Percentiles rank a stretch among this genome's conserved stretches.
Conservation (phyloP, 164 flowering plant species). For the Chimonanthus salicifolius region DNA sequence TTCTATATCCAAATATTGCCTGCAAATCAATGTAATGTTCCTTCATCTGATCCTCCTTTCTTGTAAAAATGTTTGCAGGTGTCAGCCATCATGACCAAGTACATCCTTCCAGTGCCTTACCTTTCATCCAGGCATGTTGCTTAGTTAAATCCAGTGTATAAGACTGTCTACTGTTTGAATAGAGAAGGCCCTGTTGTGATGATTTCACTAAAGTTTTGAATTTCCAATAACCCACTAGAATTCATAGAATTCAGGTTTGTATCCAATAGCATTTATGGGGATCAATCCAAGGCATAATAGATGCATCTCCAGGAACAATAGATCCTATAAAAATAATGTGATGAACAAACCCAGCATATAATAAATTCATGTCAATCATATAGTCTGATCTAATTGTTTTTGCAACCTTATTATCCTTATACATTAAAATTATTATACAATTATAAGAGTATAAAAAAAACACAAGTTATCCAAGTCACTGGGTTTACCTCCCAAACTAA, state of each 20-base stretch:
- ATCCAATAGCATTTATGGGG: not conserved
- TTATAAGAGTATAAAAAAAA: no score
- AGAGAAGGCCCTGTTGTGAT: not conserved
- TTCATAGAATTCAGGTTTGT: not conserved
- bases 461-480: no score
- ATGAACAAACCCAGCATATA: no score
- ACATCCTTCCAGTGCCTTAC: constrained; percentile 46
- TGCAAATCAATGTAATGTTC: not conserved
- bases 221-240: not conserved
- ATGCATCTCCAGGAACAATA: no score
- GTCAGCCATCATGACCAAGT: constrained; percentile 82
- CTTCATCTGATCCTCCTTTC: not conserved
- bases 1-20: not conserved
- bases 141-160: not conserved
- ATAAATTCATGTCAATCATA: no score
- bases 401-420: no score
- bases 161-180: not conserved
- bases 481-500: no score
- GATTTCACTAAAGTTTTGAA: not conserved
- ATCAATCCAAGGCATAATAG: not conserved
- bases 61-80: constrained; percentile 34
- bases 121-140: constrained; percentile 65
- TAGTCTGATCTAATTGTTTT: no score
- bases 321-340: no score
- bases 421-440: no score